Percentiles rank a stretch among this genome's conserved stretches.
phyloP scores from a whole-genome alignment of 768 basidiomycete genomes.

The Hygrophoropsis aurantiaca region DNA sequence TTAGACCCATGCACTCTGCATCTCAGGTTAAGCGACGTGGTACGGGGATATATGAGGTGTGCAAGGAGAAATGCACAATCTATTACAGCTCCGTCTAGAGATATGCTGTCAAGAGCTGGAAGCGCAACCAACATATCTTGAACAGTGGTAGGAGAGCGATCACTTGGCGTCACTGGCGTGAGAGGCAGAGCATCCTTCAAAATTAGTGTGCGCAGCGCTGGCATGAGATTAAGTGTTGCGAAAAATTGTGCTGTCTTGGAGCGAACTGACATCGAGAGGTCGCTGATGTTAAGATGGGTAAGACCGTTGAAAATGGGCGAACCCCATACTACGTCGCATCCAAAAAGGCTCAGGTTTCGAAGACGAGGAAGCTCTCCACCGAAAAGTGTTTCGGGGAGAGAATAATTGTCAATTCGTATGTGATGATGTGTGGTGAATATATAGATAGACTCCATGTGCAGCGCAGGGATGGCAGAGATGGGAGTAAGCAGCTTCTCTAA shows the following conservation, averaged over 20 bases:
- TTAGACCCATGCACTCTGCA: too few species aligned
- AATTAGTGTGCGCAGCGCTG: slow-evolving; percentile 31
- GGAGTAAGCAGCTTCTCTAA: slow-evolving; percentile 22
- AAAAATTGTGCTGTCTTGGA: slow-evolving; percentile 33
- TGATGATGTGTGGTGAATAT: slow-evolving; percentile 2
- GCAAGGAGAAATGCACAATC: too few species aligned
- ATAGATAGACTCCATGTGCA: slow-evolving; percentile 31
- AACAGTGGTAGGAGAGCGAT: too few species aligned
- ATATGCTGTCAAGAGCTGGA: too few species aligned
- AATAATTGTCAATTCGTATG: too few species aligned
- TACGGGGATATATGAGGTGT: too few species aligned
- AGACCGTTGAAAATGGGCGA: slow-evolving; percentile 35
- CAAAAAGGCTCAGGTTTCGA: slow-evolving; percentile 33
- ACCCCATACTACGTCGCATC: slow-evolving; percentile 36
- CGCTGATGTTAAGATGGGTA: slow-evolving; percentile 35
- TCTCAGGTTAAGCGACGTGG: too few species aligned
- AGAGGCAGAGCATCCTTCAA: slow-evolving; percentile 36
- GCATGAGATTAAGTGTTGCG: slow-evolving; percentile 34
- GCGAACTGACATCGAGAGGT: slow-evolving; percentile 22
- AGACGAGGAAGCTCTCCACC: slow-evolving; percentile 33
- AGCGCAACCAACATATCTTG: too few species aligned
- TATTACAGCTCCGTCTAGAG: too few species aligned
- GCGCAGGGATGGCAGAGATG: slow-evolving; percentile 23
- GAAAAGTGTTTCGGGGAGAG: slow-evolving; percentile 23
- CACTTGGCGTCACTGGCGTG: slow-evolving; percentile 8